These are phyloP conservation scores for Lomentospora prolificans DNA, from an alignment of 2,329 filamentous ascomycete genomes.

Conservation along the genomic window DNA sequence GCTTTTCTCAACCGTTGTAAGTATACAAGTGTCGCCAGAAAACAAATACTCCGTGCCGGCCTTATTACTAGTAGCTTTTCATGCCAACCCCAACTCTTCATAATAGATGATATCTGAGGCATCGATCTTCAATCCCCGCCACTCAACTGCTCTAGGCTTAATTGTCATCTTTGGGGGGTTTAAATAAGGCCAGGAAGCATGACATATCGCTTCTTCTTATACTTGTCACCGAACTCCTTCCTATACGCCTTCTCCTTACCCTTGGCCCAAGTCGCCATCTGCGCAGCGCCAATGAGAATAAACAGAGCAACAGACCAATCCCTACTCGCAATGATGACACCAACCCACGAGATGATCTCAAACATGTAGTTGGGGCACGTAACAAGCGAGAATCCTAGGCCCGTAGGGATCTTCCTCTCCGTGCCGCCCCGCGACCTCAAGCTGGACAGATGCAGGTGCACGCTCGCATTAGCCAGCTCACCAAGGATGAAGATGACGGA, in stretches of 20 bases:
- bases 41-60: too few species aligned
- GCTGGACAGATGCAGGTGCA: conserved; percentile 69
- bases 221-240: conserved; percentile 83
- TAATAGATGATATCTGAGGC: too few species aligned
- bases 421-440: conserved; percentile 72
- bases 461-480: conserved; percentile 69
- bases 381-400: conserved; percentile 75
- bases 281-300: conserved; percentile 57
- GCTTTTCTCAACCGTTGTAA: too few species aligned
- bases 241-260: conserved; percentile 90
- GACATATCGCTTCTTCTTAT: conserved; percentile 85
- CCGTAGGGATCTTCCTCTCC: conserved; percentile 77
- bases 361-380: conserved; percentile 98
- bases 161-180: conserved; percentile 9
- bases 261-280: conserved; percentile 81
- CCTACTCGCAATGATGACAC: conserved; percentile 68
- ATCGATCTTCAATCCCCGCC: too few species aligned
- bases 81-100: too few species aligned
- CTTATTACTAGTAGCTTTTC: too few species aligned
- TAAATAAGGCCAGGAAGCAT: conserved; percentile 73
- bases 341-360: conserved; percentile 78
- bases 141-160: too few species aligned
- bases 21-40: too few species aligned
- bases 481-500: conserved; percentile 65
- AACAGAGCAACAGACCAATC: conserved; percentile 73